phyloP scores from a whole-genome alignment of 495 filamentous ascomycete species.

The Hypoxylon lienhwacheense region DNA sequence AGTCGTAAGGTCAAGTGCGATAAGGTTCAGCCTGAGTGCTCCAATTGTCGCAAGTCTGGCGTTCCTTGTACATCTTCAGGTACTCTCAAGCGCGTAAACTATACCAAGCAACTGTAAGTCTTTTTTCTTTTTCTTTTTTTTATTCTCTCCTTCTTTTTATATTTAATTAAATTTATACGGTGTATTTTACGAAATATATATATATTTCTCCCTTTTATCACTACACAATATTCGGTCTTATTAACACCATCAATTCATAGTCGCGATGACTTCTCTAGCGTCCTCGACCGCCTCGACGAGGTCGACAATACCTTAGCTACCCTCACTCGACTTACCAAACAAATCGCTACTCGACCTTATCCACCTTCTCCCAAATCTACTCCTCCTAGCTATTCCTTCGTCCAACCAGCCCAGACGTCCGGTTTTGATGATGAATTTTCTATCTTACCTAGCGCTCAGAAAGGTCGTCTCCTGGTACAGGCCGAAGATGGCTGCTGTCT shows the following conservation, averaged over 20 bases:
- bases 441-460: slow-evolving; percentile 1
- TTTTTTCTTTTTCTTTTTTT: neutral
- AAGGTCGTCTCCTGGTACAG: neutral
- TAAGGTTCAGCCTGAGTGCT: slow-evolving; percentile 40
- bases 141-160: neutral
- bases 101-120: slow-evolving; percentile 26
- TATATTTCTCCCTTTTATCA: too few species aligned
- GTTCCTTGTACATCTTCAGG: slow-evolving; percentile 13
- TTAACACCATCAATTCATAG: slow-evolving; percentile 2
- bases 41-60: slow-evolving; percentile 39
- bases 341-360: slow-evolving; percentile 17
- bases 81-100: slow-evolving; percentile 17
- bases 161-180: neutral
- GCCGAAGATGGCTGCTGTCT: neutral
- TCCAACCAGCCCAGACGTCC: neutral
- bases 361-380: neutral
- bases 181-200: neutral
- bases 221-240: too few species aligned
- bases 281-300: slow-evolving; percentile 18
- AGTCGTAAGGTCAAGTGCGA: slow-evolving; percentile 45
- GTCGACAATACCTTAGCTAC: slow-evolving; percentile 15
- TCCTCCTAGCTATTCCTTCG: neutral
- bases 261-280: slow-evolving; percentile 25
- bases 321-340: slow-evolving; percentile 18
- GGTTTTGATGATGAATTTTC: neutral